Conservation (phyloP, 2,329 filamentous ascomycete genomes). For the Plectosphaerella cucumerina region DNA sequence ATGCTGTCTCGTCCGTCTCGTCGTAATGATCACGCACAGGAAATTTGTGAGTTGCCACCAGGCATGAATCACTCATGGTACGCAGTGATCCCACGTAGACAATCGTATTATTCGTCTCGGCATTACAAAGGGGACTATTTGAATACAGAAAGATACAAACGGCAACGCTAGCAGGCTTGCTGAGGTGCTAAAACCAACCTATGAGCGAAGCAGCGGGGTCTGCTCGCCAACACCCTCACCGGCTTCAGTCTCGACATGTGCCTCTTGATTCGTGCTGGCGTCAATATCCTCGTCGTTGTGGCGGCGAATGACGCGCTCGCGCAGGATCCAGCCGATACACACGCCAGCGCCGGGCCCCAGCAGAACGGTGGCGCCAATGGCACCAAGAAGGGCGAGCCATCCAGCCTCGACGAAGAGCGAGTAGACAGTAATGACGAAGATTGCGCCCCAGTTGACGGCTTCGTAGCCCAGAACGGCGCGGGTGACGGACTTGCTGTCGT, state of each 20-base stretch:
- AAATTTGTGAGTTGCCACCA: no score
- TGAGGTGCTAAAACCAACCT: not conserved
- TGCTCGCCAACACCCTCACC: constrained; percentile 20
- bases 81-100: no score
- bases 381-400: constrained; percentile 31
- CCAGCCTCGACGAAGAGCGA: constrained; percentile 50
- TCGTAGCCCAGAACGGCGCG: constrained; percentile 39
- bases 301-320: constrained; percentile 28
- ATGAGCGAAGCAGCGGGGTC: constrained; percentile 25
- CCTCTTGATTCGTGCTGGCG: constrained; percentile 1
- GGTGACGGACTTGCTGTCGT: constrained; percentile 48
- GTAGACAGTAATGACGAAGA: constrained; percentile 44
- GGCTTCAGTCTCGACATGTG: constrained; percentile 3
- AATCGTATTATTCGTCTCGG: no score
- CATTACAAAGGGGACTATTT: not conserved
- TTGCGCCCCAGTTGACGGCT: constrained; percentile 40
- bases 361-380: constrained; percentile 21
- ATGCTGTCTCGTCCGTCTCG: no score
- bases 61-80: no score
- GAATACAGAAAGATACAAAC: not conserved
- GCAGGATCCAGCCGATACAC: constrained; percentile 33
- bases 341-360: constrained; percentile 34
- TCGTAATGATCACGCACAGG: no score
- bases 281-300: constrained; percentile 9
- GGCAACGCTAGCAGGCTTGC: no score